Conservation (phyloP, 768 basidiomycete species). For the Imleria badia region DNA sequence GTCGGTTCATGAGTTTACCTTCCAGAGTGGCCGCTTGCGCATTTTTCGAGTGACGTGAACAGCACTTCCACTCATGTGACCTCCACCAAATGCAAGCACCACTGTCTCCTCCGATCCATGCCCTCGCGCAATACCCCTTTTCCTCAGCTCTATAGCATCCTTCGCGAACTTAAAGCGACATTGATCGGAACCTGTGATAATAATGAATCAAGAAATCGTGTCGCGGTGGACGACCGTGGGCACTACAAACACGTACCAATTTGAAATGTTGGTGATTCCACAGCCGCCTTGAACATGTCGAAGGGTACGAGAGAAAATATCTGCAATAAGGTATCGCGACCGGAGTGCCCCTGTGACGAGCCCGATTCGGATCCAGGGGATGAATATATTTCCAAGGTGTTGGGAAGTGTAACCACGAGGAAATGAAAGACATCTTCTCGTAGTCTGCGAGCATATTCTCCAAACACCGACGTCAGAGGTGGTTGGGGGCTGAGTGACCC, state of each 20-base stretch:
- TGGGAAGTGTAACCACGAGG: constrained; percentile 72
- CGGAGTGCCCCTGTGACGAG: constrained; percentile 36
- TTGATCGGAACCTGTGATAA: constrained; percentile 68
- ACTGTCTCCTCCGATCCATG: constrained; percentile 85
- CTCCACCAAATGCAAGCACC: constrained; percentile 83
- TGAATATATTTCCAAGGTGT: constrained; percentile 54
- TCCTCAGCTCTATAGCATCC: constrained; percentile 81
- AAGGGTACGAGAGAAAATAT: constrained; percentile 82
- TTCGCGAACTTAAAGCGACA: constrained; percentile 91
- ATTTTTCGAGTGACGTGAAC: constrained; percentile 88
- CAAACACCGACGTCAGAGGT: constrained; percentile 61
- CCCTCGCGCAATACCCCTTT: constrained; percentile 70
- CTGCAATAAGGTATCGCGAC: constrained; percentile 70
- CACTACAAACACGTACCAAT: constrained; percentile 53
- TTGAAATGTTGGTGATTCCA: constrained; percentile 77
- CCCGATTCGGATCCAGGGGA: constrained; percentile 39
- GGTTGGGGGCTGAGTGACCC: constrained; percentile 46
- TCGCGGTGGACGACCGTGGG: constrained; percentile 6
- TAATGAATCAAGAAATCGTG: constrained; percentile 11
- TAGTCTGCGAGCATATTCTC: constrained; percentile 72
- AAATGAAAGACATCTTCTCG: constrained; percentile 78
- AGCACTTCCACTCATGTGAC: constrained; percentile 63
- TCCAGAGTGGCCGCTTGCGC: constrained; percentile 80
- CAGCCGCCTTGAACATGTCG: constrained; percentile 80
- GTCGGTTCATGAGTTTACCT: constrained; percentile 70